These are phyloP conservation scores for Aphanomyces cochlioides DNA, from an alignment of 352 stramenopile genomes.

Conservation along the genomic window DNA sequence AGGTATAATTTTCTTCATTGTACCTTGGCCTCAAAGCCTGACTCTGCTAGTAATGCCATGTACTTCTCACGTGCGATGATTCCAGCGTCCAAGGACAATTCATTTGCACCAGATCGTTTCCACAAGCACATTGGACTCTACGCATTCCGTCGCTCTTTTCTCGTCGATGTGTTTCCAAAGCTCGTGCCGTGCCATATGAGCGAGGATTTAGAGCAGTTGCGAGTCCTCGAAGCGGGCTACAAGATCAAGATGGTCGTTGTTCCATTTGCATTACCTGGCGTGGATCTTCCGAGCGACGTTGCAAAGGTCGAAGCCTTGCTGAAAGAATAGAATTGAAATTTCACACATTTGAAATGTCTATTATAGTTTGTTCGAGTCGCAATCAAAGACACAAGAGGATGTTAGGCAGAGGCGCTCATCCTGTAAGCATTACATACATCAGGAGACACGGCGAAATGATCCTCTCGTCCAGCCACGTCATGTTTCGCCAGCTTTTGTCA, in stretches of 20 bases:
- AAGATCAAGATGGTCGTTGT: constrained; percentile 68
- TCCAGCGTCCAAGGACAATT: constrained; percentile 61
- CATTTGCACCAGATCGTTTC: constrained; percentile 52
- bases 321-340: constrained; percentile 1
- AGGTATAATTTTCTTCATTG: constrained; percentile 37
- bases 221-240: constrained; percentile 72
- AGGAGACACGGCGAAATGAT: too few relatives aligned
- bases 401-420: too few relatives aligned
- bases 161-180: constrained; percentile 55
- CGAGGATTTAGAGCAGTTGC: constrained; percentile 81
- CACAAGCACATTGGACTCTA: constrained; percentile 79
- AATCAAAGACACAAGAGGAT: too few relatives aligned
- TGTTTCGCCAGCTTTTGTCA: too few relatives aligned
- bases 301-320: constrained; percentile 42
- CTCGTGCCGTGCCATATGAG: constrained; percentile 50
- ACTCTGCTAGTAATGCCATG: constrained; percentile 58
- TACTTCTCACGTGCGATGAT: constrained; percentile 84
- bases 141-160: constrained; percentile 68
- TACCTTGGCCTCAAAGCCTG: background rate
- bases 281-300: constrained; percentile 68
- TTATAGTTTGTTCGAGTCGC: too few relatives aligned
- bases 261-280: constrained; percentile 52
- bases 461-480: too few relatives aligned
- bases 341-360: too few relatives aligned
- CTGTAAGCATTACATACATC: too few relatives aligned